A percentile compares a stretch with the other conserved stretches of the same genome.
Evolutionary conservation across 306 rosid genomes (phyloP).

Genomic region (Medicago arabica): DNA sequence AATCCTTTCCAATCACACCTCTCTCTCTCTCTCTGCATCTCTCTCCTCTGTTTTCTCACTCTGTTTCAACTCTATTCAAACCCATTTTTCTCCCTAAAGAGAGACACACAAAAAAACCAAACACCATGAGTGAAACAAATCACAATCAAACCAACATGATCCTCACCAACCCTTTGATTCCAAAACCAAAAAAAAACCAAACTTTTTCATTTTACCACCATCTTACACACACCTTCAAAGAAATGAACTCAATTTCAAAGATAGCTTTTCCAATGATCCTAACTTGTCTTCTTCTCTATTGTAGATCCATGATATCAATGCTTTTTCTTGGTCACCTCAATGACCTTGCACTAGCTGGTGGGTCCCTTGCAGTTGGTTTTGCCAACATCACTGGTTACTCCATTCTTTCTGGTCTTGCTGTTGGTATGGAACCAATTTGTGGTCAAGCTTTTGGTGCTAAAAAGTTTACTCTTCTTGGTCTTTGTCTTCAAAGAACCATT

Average conservation of each 20-base stretch:
- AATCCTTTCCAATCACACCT: not conserved
- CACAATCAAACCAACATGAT: conserved; percentile 16
- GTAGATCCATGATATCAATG: conserved; percentile 94
- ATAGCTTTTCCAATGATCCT: conserved; percentile 87
- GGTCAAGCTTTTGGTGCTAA: conserved; percentile 93
- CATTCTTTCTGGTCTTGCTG: conserved; percentile 82
- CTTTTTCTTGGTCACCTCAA: conserved; percentile 84
- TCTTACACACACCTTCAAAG: conserved; percentile 46
- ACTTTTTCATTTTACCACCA: conserved; percentile 8
- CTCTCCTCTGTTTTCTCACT: conserved; percentile 13
- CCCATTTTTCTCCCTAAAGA: conserved; percentile 25
- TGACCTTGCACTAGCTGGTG: conserved; percentile 83
- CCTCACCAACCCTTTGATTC: conserved; percentile 46
- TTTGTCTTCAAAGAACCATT: conserved; percentile 72
- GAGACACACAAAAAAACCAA: conserved; percentile 37
- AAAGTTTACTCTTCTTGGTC: conserved; percentile 66
- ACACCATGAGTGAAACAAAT: conserved; percentile 44
- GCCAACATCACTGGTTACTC: conserved; percentile 97
- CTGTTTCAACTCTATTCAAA: not conserved
- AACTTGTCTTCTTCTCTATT: conserved; percentile 75
- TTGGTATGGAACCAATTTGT: conserved; percentile 95
- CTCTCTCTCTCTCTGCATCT: not conserved
- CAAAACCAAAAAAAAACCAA: conserved; percentile 40
- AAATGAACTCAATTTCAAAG: conserved; percentile 53
- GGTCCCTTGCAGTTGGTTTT: conserved; percentile 80